phyloP scores from a whole-genome alignment of 2,329 filamentous ascomycete species.

The Fusarium sp. region DNA sequence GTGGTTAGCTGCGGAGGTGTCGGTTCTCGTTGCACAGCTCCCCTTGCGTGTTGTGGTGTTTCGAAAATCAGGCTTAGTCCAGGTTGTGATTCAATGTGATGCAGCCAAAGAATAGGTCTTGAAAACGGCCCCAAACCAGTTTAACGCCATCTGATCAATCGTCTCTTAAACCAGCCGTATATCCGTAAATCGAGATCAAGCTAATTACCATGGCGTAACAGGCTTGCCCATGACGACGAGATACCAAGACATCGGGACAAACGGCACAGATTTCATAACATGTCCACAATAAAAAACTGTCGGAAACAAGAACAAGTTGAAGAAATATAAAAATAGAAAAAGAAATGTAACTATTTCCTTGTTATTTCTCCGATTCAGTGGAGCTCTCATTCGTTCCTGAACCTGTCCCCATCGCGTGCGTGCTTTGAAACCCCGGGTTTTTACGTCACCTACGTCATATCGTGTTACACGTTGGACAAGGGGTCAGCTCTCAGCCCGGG shows the following conservation, averaged over 20 bases:
- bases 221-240: constrained; percentile 16
- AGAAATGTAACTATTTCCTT: constrained; percentile 11
- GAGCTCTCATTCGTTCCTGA: constrained; percentile 9
- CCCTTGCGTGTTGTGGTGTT: not conserved
- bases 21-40: not conserved
- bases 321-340: constrained; percentile 7
- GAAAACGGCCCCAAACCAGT: not conserved
- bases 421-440: constrained; percentile 21
- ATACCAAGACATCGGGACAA: constrained; percentile 5
- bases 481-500: not conserved
- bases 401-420: constrained; percentile 23
- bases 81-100: not conserved
- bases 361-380: constrained; percentile 17
- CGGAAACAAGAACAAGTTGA: not conserved
- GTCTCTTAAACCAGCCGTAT: not conserved
- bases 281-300: not conserved
- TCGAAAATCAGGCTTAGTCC: too few species aligned
- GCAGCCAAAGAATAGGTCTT: not conserved
- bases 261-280: not conserved
- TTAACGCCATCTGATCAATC: not conserved
- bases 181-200: constrained; percentile 1
- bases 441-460: constrained; percentile 30
- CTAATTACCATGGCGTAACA: constrained; percentile 1
- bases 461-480: not conserved
- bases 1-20: not conserved